Conservation (phyloP, 2,329 filamentous ascomycete species). For the Ascochyta fabae region DNA sequence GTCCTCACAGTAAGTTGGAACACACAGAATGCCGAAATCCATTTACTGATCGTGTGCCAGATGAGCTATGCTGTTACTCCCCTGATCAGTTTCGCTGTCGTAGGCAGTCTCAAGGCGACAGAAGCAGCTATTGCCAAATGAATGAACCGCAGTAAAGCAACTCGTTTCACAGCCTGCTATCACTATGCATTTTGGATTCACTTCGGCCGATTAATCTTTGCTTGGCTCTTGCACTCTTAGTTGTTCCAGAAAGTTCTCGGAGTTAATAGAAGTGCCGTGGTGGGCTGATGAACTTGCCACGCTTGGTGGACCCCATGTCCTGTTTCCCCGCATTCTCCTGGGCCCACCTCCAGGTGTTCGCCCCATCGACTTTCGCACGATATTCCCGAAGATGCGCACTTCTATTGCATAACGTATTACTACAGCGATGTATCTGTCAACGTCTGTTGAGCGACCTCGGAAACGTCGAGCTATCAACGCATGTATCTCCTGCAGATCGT, state of each 20-base stretch:
- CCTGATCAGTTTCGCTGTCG: not conserved
- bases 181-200: too few relatives aligned
- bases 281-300: not conserved
- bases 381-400: slow-evolving; percentile 5
- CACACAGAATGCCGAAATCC: not conserved
- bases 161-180: too few relatives aligned
- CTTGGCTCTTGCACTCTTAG: not conserved
- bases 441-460: slow-evolving; percentile 26
- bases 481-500: slow-evolving; percentile 38
- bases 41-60: not conserved
- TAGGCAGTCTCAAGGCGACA: not conserved
- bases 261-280: not conserved
- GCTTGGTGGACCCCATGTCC: not conserved
- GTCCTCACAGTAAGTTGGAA: not conserved
- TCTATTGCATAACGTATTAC: not conserved
- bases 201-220: too few relatives aligned
- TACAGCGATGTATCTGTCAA: slow-evolving; percentile 1
- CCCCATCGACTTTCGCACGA: slow-evolving; percentile 11
- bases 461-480: slow-evolving; percentile 46
- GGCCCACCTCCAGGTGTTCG: slow-evolving; percentile 3
- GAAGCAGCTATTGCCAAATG: not conserved
- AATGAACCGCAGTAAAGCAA: too few relatives aligned
- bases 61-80: not conserved
- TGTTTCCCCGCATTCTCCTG: slow-evolving; percentile 9
- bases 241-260: not conserved